Conservation (phyloP, 805 yeast species). For the Ogataea nonfermentans region DNA sequence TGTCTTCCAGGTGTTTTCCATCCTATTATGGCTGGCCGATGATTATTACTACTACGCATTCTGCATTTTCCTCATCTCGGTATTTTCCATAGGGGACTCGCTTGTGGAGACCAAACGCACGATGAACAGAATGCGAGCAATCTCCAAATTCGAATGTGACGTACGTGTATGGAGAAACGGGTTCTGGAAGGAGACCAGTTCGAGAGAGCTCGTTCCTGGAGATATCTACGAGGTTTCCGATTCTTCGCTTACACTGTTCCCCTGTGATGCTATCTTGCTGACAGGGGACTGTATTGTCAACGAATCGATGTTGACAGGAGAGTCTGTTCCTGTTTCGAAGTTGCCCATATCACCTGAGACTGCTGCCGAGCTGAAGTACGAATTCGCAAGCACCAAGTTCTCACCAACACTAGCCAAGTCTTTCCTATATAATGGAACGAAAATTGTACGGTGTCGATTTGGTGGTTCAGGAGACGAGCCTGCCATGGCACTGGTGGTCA, state of each 20-base stretch:
- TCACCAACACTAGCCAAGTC: slow-evolving; percentile 69
- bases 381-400: slow-evolving; percentile 53
- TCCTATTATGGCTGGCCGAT: slow-evolving; percentile 88
- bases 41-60: slow-evolving; percentile 91
- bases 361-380: slow-evolving; percentile 53
- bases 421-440: slow-evolving; percentile 85
- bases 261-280: slow-evolving; percentile 84
- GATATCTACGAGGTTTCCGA: slow-evolving; percentile 92
- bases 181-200: slow-evolving; percentile 81
- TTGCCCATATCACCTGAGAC: slow-evolving; percentile 61
- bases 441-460: slow-evolving; percentile 76
- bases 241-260: slow-evolving; percentile 68
- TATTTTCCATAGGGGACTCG: slow-evolving; percentile 76
- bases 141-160: slow-evolving; percentile 73
- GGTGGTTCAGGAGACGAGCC: slow-evolving; percentile 57
- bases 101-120: slow-evolving; percentile 82
- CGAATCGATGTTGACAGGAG: slow-evolving; percentile 98
- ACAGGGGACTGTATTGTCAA: slow-evolving; percentile 96
- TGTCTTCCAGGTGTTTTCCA: slow-evolving; percentile 90
- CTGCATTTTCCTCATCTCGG: slow-evolving; percentile 85
- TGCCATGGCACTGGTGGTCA: slow-evolving; percentile 81
- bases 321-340: slow-evolving; percentile 94
- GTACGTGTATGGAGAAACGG: slow-evolving; percentile 90
- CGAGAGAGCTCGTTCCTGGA: slow-evolving; percentile 89
- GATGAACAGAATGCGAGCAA: slow-evolving; percentile 64